Evolutionary conservation across 164 flowering plant species (phyloP), one percentile per base, ranked within the genome.

Genomic region (Annona cherimola): DNA sequence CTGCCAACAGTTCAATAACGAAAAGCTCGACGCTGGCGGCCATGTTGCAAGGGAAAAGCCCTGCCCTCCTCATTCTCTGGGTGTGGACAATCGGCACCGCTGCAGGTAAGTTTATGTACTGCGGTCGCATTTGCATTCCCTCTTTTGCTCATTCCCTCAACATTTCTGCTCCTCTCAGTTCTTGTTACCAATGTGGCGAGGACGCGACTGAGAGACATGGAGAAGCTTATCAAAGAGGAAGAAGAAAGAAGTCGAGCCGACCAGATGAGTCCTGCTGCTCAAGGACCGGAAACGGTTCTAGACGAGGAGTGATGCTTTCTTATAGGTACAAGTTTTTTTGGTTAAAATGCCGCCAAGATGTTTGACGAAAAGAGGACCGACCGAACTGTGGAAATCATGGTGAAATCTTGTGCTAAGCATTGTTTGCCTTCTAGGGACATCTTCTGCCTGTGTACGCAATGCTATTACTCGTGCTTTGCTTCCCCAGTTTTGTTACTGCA

Each of bases 31-130:
- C n/a, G n/a, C n/a, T n/a, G 39, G 39, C 9, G 39, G 4, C 42
- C 39, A 74, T 74, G 77, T 69, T 74, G 42, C 64, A 73, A n/a
- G 71, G 72, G 65, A 69, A 74, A 44, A 73, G 71, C 70, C 77
- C 77, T 4, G 77, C 69, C 42, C 42, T 74, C 42, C 50, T 43
- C 67, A 69, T 74, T 55, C 77, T 74, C 69, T 74, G 77, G 77
- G 20, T 74, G 14, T 74, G 77, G 77, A 50, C 77, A 19, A 19
- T 74, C 42, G 77, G 77, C 14, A 74, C 77, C 14, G 77, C 77
- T 8, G 73, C 55, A 61, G 76, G 76, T 74, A 40, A 8, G 2
- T 50, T 1, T 9, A 14, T 14, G 55, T 50, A 50, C 55, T 50
- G 55, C 16, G 16, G 12, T 7, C 55, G 12, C 16, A 7, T 50